Conservation (phyloP, 2,329 filamentous ascomycete genomes). For the Pleomassaria siparia region DNA sequence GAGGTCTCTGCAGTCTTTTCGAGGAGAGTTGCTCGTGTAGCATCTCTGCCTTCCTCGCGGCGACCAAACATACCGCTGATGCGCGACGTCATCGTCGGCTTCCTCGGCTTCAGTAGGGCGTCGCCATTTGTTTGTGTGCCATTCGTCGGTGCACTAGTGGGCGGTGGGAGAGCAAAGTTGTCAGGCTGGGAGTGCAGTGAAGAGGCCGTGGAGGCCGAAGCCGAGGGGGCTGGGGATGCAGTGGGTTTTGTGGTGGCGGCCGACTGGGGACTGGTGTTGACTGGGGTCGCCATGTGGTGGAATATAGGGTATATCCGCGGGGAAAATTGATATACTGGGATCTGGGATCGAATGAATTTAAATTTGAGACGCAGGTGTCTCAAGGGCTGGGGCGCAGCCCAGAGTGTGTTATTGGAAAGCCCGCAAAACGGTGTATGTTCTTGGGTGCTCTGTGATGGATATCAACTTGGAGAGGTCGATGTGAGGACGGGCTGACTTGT, state of each 20-base stretch:
- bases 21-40: conserved; percentile 18
- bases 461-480: conserved; percentile 31
- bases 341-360: conserved; percentile 2
- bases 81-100: conserved; percentile 47
- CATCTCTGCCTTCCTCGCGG: conserved; percentile 33
- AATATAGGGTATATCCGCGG: conserved; percentile 12
- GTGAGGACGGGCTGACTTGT: conserved; percentile 27
- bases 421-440: conserved; percentile 41
- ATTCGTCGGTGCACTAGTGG: conserved; percentile 26
- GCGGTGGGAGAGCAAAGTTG: conserved; percentile 31
- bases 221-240: conserved; percentile 35
- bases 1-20: conserved; percentile 34
- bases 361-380: conserved; percentile 42
- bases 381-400: conserved; percentile 43
- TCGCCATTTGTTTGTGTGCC: conserved; percentile 35
- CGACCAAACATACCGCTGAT: conserved; percentile 44
- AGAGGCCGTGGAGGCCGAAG: conserved; percentile 39
- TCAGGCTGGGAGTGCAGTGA: conserved; percentile 43
- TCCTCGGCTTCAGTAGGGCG: conserved; percentile 37
- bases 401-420: conserved; percentile 35
- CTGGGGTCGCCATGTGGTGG: conserved; percentile 35
- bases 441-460: conserved; percentile 29
- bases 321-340: conserved; percentile 6
- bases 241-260: conserved; percentile 27
- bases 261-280: conserved; percentile 29